These are phyloP conservation scores for Globisporangium acanthophoron DNA, from an alignment of 352 stramenopile genomes.

Conservation along the genomic window DNA sequence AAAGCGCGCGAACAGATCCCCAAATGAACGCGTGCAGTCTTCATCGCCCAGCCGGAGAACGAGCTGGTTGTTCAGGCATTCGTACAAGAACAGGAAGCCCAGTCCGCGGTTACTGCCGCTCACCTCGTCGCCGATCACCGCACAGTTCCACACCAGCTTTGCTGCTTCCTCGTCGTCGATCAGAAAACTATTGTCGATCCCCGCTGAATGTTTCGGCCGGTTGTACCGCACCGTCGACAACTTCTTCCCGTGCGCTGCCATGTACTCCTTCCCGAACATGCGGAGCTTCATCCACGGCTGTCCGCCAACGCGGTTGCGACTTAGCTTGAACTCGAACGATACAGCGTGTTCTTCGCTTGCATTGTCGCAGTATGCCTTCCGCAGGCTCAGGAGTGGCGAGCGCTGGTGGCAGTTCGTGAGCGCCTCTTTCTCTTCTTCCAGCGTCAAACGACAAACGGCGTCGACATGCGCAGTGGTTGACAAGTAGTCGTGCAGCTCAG, in stretches of 20 bases:
- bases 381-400: slow-evolving; percentile 55
- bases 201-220: slow-evolving; percentile 52
- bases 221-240: slow-evolving; percentile 82
- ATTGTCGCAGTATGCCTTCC: slow-evolving; percentile 69
- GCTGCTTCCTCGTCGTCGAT: slow-evolving; percentile 74
- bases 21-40: slow-evolving; percentile 74
- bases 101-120: slow-evolving; percentile 74
- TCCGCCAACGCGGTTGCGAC: slow-evolving; percentile 64
- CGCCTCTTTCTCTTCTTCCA: slow-evolving; percentile 93
- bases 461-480: slow-evolving; percentile 89
- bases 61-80: slow-evolving; percentile 72
- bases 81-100: slow-evolving; percentile 80
- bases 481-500: slow-evolving; percentile 87
- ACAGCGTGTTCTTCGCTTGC: slow-evolving; percentile 16
- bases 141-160: slow-evolving; percentile 82
- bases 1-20: slow-evolving; percentile 67
- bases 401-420: slow-evolving; percentile 68
- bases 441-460: slow-evolving; percentile 89
- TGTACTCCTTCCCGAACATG: slow-evolving; percentile 69
- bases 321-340: slow-evolving; percentile 59
- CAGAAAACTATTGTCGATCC: slow-evolving; percentile 54
- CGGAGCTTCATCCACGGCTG: slow-evolving; percentile 84
- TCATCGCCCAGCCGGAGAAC: slow-evolving; percentile 56
- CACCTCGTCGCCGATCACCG: slow-evolving; percentile 75
- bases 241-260: slow-evolving; percentile 72